phyloP scores from a whole-genome alignment of 352 stramenopile genomes.

The Globisporangium iwayamae region DNA sequence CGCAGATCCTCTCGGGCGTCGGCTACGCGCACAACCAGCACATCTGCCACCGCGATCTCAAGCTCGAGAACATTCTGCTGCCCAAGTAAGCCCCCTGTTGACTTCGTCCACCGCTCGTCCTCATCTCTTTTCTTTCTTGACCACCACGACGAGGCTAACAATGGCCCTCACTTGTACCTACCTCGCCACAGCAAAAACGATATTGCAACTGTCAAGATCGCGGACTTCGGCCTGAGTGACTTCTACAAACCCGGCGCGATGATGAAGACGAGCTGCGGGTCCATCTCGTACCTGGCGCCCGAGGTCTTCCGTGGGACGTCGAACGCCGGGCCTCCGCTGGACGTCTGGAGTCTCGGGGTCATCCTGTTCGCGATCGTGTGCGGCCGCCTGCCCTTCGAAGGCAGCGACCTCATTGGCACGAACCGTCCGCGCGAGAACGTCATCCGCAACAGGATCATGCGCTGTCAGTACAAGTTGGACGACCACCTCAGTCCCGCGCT shows the following conservation, averaged over 20 bases:
- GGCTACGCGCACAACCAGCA: slow-evolving; percentile 88
- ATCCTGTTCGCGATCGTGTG: slow-evolving; percentile 87
- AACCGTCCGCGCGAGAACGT: slow-evolving; percentile 77
- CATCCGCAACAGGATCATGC: slow-evolving; percentile 84
- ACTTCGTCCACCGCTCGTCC: not conserved
- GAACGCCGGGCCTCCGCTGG: slow-evolving; percentile 80
- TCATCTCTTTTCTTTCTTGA: not conserved
- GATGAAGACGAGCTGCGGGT: slow-evolving; percentile 87
- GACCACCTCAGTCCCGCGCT: slow-evolving; percentile 65
- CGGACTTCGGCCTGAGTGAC: slow-evolving; percentile 9
- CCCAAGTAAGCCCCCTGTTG: slow-evolving; percentile 41
- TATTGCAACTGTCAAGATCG: slow-evolving; percentile 81
- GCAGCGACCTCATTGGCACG: slow-evolving; percentile 64
- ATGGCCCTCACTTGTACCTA: not conserved
- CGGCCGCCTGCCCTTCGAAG: slow-evolving; percentile 81
- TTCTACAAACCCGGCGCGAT: slow-evolving; percentile 36
- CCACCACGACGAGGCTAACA: not conserved
- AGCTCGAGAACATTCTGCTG: slow-evolving; percentile 87
- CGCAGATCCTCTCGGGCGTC: slow-evolving; percentile 75
- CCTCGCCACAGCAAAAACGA: slow-evolving; percentile 61
- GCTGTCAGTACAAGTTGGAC: slow-evolving; percentile 82
- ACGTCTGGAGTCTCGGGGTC: slow-evolving; percentile 89
- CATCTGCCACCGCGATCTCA: slow-evolving; percentile 87
- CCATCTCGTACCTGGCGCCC: slow-evolving; percentile 82
- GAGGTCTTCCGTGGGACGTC: slow-evolving; percentile 86